Base-by-base conservation (phyloP, 2,329 filamentous ascomycete species). In the Phaeosphaeriaceae sp. region DNA sequence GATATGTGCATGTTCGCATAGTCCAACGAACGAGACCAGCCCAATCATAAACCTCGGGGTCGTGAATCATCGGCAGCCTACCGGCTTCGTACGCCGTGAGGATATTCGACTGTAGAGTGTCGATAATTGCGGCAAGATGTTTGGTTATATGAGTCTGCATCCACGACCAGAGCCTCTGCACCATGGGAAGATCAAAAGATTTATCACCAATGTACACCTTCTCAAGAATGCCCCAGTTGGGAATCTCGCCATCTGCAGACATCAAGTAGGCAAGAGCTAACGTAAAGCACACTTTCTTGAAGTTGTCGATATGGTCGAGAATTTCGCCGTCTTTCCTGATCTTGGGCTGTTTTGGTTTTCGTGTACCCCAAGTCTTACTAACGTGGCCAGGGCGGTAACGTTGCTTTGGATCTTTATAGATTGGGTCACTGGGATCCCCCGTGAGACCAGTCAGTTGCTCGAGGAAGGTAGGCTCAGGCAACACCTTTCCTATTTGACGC, bases 11-110 rank as follows among this genome's bases (percentile, higher is more conserved):
- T 18, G 70, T 81, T 17, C 79, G 76, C 55, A 84, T 75, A 1
- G 86, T 81, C 89, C 89, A 93, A 29, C 81, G 77, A 38, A 92
- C 81, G 5, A 92, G 71, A 4, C 68, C 71, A 8, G 77, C 73
- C 88, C 89, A 92, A 63, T 92, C 86, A 50, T 90, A 90, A 1
- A 80, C 79, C 32, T 81, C 69, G 0, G 85, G 78, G 37, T 87
- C 74, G 42, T 88, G 79, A 56, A 92, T 77, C 2, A 77, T 69
- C 1, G 84, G 80, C 1, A 92, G 58, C 52, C 87, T 79, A 7
- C 81, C 81, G 1, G 77, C 78, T 56, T 86, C 82, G 57, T 91
- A 90, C 0, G 88, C 88, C 38, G 78, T 72, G 5, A 90, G 73
- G 58, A 89, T 90, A 6, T 77, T 79, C 13, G 82, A 76, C 60